Percentiles rank a stretch among this genome's conserved stretches.
Conservation (phyloP, 1,284 basidiomycete genomes). For the Abortiporus biennis region DNA sequence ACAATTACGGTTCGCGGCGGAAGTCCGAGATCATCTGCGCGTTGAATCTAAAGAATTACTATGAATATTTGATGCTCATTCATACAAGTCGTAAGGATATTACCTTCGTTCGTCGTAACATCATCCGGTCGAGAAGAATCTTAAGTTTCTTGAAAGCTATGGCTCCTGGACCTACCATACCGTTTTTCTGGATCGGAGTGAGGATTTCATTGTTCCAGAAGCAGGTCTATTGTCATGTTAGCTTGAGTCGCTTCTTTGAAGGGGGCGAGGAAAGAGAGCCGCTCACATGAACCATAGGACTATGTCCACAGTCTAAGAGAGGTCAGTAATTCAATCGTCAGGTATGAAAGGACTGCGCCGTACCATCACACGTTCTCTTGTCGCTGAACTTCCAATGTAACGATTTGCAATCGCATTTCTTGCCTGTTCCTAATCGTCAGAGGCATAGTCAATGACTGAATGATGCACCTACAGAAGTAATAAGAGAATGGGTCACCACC, state of each 20-base stretch:
- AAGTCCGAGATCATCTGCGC: conserved; percentile 96
- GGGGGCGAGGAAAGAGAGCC: not conserved
- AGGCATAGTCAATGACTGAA: too few relatives aligned
- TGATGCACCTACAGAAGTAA: conserved; percentile 75
- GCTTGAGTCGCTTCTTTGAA: too few relatives aligned
- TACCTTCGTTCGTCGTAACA: conserved; percentile 86
- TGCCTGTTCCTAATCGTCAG: too few relatives aligned
- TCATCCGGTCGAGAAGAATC: conserved; percentile 89
- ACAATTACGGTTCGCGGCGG: conserved; percentile 92
- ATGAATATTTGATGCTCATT: not conserved
- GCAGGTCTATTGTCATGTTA: conserved; percentile 51
- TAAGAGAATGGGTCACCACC: conserved; percentile 89
- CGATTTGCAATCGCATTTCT: conserved; percentile 81
- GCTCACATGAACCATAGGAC: conserved; percentile 87
- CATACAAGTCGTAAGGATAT: conserved; percentile 4
- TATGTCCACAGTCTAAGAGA: conserved; percentile 77
- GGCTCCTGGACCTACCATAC: conserved; percentile 69
- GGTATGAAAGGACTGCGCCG: conserved; percentile 14
- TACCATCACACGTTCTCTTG: conserved; percentile 80
- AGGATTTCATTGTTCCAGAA: conserved; percentile 94
- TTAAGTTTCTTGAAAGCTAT: conserved; percentile 88
- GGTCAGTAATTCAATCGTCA: not conserved
- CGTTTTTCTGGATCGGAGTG: conserved; percentile 87
- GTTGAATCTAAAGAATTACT: conserved; percentile 61
- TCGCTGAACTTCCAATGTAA: conserved; percentile 89